These are phyloP conservation scores for Coemansia sp. DNA, from an alignment of 192 early-diverging fungal genomes.

Conservation along the genomic window DNA sequence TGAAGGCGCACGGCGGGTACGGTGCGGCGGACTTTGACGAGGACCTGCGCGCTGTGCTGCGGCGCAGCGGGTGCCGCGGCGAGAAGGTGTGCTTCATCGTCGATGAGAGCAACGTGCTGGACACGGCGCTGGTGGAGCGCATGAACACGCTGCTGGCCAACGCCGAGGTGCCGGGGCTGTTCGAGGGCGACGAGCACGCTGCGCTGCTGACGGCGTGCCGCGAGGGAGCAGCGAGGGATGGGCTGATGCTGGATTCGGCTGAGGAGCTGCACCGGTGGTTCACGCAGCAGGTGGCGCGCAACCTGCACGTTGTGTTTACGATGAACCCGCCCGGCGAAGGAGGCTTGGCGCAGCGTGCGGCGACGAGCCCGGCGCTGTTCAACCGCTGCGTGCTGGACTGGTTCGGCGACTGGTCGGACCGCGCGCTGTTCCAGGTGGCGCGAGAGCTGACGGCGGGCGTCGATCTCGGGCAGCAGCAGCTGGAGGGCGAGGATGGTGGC, in stretches of 20 bases:
- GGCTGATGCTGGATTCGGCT: conserved; percentile 86
- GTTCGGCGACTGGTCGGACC: conserved; percentile 99
- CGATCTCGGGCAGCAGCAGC: conserved; percentile 68
- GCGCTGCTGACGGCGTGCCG: conserved; percentile 93
- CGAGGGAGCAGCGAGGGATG: conserved; percentile 92
- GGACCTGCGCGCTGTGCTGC: conserved; percentile 86
- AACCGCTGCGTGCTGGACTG: conserved; percentile 99
- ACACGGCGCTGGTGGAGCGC: conserved; percentile 96
- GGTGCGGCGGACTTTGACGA: conserved; percentile 97
- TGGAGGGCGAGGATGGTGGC: conserved; percentile 62
- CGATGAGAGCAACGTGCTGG: conserved; percentile 97
- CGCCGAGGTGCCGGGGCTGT: conserved; percentile 97
- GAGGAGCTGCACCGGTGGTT: conserved; percentile 99
- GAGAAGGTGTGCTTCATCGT: conserved; percentile 98
- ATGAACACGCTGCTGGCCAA: conserved; percentile 99
- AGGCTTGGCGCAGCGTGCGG: conserved; percentile 80
- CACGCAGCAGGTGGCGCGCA: conserved; percentile 92
- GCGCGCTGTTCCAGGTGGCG: conserved; percentile 98
- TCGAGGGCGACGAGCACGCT: conserved; percentile 97
- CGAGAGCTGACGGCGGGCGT: conserved; percentile 90
- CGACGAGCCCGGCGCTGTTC: conserved; percentile 99
- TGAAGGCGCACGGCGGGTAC: conserved; percentile 98
- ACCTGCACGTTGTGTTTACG: conserved; percentile 99
- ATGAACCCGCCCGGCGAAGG: conserved; percentile 98
- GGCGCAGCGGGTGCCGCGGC: conserved; percentile 92